Conservation (phyloP, 2,329 filamentous ascomycete species). For the Epichloe elymi region DNA sequence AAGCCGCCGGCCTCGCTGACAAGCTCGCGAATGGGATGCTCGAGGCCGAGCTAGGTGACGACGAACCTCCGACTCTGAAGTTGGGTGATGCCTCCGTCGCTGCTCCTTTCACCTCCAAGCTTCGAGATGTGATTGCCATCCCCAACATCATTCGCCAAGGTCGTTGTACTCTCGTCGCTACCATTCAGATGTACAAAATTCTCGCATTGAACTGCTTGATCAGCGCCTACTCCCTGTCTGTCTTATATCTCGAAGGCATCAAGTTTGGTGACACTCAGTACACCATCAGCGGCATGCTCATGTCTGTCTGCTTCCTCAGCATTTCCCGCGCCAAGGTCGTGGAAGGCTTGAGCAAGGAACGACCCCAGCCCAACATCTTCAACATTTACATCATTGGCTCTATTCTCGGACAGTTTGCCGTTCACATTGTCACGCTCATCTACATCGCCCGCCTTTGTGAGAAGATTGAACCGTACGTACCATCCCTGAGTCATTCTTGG, state of each 20-base stretch:
- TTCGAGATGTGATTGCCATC: slow-evolving; percentile 91
- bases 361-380: slow-evolving; percentile 97
- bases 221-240: slow-evolving; percentile 90
- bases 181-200: slow-evolving; percentile 99
- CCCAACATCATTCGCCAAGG: slow-evolving; percentile 98
- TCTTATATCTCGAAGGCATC: slow-evolving; percentile 94
- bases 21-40: slow-evolving; percentile 79
- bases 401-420: slow-evolving; percentile 90
- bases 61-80: slow-evolving; percentile 90
- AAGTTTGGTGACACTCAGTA: slow-evolving; percentile 98
- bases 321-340: slow-evolving; percentile 97
- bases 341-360: slow-evolving; percentile 89
- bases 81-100: slow-evolving; percentile 94
- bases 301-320: slow-evolving; percentile 98
- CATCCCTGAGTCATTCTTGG: background rate
- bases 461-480: slow-evolving; percentile 64
- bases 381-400: slow-evolving; percentile 98
- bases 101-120: slow-evolving; percentile 93
- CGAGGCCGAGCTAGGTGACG: slow-evolving; percentile 76
- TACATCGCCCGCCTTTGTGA: slow-evolving; percentile 89
- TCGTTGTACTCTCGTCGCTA: slow-evolving; percentile 91
- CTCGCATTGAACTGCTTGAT: slow-evolving; percentile 95
- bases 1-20: slow-evolving; percentile 69
- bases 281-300: slow-evolving; percentile 97
- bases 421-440: slow-evolving; percentile 87